These are phyloP conservation scores for Colletotrichum lupini DNA, from an alignment of 2,329 filamentous ascomycete species.

Conservation along the genomic window DNA sequence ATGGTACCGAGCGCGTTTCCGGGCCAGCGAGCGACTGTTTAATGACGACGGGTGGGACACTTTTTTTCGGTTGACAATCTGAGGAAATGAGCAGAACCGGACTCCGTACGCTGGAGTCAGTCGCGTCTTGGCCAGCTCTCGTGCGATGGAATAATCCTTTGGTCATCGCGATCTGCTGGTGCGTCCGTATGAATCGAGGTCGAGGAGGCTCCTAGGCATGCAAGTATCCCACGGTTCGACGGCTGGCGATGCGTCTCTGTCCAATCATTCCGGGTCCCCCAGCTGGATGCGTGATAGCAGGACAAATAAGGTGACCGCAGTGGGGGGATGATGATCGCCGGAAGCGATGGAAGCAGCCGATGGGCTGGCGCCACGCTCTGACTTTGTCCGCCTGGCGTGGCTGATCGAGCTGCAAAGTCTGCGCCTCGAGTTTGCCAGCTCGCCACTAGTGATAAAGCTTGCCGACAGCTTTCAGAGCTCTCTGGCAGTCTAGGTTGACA, in stretches of 20 bases:
- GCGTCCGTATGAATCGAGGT: not conserved
- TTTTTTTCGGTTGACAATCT: not conserved
- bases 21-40: slow-evolving; percentile 29
- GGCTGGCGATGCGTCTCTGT: not conserved
- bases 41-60: slow-evolving; percentile 25
- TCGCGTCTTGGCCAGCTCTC: not conserved
- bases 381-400: not conserved
- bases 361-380: slow-evolving; percentile 13
- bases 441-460: slow-evolving; percentile 9
- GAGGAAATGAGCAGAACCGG: slow-evolving; percentile 26
- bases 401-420: not conserved
- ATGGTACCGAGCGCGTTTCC: slow-evolving; percentile 34
- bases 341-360: slow-evolving; percentile 22
- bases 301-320: slow-evolving; percentile 20
- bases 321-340: slow-evolving; percentile 32
- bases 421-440: not conserved
- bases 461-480: slow-evolving; percentile 8
- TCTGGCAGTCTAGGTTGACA: not conserved
- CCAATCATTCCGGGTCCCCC: slow-evolving; percentile 3
- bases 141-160: not conserved
- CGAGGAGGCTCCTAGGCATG: not conserved
- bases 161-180: not conserved
- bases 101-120: not conserved
- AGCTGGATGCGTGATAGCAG: not conserved
- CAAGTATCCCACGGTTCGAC: not conserved